Evolutionary conservation across 2,329 filamentous ascomycete genomes (phyloP), one percentile per base, ranked within the genome.

Genomic region (Diaporthe vaccinii): DNA sequence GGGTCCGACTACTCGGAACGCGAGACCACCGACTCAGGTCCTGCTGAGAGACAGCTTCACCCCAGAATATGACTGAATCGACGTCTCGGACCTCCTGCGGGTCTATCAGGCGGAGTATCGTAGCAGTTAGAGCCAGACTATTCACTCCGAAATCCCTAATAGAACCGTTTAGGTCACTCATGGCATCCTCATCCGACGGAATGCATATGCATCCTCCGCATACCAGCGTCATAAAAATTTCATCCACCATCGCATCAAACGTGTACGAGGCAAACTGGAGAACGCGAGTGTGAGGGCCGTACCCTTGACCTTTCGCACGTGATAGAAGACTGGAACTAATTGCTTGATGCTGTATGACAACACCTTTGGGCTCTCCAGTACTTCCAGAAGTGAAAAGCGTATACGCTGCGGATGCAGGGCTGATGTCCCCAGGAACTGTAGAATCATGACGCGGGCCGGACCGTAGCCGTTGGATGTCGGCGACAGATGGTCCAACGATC

Each of bases 151-250:
- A 55, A 15, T 31, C 51, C 51, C n/a, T 55, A n/a, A 55, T 55
- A 14, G 51, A 55, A 28, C 51, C 51, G 10, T 51, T 44, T 22
- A 25, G 2, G 1, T 83, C 84, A 7, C 22, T 51, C 46, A 51
- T 51, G 22, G 46, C 46, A 51, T 51, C 46, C 22, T 51, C 46
- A 51, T 51, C 46, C 22, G 46, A 51, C n/a, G 69, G 69, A 36
- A 72, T 49, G 31, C 69, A 72, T 8, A 72, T 17, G 17, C 69
- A 59, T 15, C 49, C 69, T 8, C 69, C 69, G 12, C 34, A n/a
- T n/a, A 28, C 25, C 7, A 72, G 53, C 1, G 69, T 58, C 25
- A 28, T 25, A 31, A 69, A 34, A 15, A 55, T 34, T 9, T 69
- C 34, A 34, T 39, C 25, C 6, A 55, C 65, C 41, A 44, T 51